These are phyloP conservation scores for Coemansia sp. DNA, from an alignment of 192 early-diverging fungal species.

Conservation along the genomic window DNA sequence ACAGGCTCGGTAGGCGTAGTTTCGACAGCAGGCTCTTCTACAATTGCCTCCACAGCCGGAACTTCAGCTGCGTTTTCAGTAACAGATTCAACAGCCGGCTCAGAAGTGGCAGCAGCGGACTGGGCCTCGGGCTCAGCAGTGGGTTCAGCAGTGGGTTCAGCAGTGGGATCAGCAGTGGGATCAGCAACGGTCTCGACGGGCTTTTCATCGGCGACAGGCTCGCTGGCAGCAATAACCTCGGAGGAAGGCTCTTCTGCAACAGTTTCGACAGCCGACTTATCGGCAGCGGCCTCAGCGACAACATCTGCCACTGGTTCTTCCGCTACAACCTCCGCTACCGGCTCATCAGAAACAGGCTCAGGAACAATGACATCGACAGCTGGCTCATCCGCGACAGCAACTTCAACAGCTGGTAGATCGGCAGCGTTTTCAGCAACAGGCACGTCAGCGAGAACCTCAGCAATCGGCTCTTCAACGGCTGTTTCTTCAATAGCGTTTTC, in stretches of 20 bases:
- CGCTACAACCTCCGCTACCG: not conserved
- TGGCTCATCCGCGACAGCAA: not conserved
- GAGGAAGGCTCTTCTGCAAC: not conserved
- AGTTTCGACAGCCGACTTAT: not conserved
- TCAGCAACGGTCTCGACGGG: slow-evolving; percentile 7
- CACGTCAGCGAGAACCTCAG: not conserved
- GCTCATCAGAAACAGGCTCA: too few relatives aligned
- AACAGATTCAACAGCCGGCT: not conserved
- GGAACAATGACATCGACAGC: too few relatives aligned
- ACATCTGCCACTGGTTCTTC: not conserved
- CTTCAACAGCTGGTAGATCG: not conserved
- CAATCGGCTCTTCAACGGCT: not conserved
- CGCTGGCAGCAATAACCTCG: not conserved
- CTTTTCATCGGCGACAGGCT: not conserved
- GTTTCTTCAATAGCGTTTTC: not conserved
- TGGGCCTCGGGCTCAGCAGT: too few relatives aligned
- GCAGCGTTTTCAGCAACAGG: slow-evolving; percentile 12
- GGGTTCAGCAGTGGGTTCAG: not conserved
- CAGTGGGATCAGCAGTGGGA: not conserved
- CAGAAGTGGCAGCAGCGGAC: not conserved
- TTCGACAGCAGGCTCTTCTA: not conserved
- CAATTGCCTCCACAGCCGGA: not conserved
- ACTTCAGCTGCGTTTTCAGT: not conserved
- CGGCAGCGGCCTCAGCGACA: slow-evolving; percentile 5
- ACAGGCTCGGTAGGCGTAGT: slow-evolving; percentile 7